A percentile compares a stretch with the other conserved stretches of the same genome.
These are phyloP conservation scores for Lactarius trivialis DNA, from an alignment of 768 basidiomycete genomes.

Conservation along the genomic window DNA sequence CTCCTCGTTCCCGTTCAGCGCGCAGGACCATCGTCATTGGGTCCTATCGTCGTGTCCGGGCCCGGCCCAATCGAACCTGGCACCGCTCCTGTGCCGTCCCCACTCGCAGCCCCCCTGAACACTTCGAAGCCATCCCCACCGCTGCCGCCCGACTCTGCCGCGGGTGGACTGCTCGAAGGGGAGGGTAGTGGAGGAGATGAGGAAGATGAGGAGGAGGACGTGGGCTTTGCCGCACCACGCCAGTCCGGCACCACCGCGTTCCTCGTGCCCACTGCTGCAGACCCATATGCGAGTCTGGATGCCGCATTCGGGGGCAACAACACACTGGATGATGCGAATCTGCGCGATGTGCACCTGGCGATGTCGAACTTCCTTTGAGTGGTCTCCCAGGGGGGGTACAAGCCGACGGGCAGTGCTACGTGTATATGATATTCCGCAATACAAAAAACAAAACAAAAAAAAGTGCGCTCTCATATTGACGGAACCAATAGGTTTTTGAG, in stretches of 20 bases:
- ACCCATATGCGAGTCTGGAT: slow-evolving; percentile 82
- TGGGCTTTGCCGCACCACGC: slow-evolving; percentile 34
- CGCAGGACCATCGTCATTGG: slow-evolving; percentile 38
- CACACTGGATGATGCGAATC: slow-evolving; percentile 40
- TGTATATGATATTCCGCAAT: slow-evolving; percentile 6
- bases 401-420: background rate
- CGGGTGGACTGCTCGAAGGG: slow-evolving; percentile 24
- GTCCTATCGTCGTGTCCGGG: slow-evolving; percentile 47
- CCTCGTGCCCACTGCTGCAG: slow-evolving; percentile 28
- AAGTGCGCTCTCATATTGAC: slow-evolving; percentile 8
- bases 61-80: slow-evolving; percentile 56
- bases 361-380: slow-evolving; percentile 41
- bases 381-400: background rate
- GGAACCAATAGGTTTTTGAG: slow-evolving; percentile 13
- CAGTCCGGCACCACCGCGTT: slow-evolving; percentile 23
- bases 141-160: slow-evolving; percentile 27
- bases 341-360: no score
- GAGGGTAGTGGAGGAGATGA: slow-evolving; percentile 22
- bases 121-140: slow-evolving; percentile 27
- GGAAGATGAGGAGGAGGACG: slow-evolving; percentile 29
- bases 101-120: slow-evolving; percentile 27
- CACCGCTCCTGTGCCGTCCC: slow-evolving; percentile 25
- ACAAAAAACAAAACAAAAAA: background rate
- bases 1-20: slow-evolving; percentile 59
- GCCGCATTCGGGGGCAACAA: slow-evolving; percentile 71